Evolutionary conservation across 768 basidiomycete genomes (phyloP), one percentile per base, ranked within the genome.

Genomic region (Trametes cinnabarina): DNA sequence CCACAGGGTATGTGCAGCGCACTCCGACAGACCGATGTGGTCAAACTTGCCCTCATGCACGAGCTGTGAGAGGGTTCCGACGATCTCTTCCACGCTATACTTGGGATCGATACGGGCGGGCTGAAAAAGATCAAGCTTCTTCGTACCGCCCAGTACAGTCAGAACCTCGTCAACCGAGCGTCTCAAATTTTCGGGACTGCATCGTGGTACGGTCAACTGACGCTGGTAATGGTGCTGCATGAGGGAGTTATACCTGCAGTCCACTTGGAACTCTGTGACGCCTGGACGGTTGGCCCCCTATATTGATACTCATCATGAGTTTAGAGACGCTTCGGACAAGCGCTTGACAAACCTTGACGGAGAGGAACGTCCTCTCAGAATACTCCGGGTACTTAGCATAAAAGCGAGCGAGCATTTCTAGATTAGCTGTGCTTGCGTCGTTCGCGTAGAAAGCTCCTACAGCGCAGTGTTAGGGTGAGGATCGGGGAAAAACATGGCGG

Each of bases 101-200:
- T 68, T 74, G 4, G 66, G 64, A 39, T 83, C 81, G 28, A 80
- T 68, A 4, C 82, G 74, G 2, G 82, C 79, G 20, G 73, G 71
- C 66, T 86, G 71, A 69, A 81, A 89, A 3, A 88, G 68, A 67
- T 89, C 87, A 55, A 86, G 65, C 57, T 73, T 77, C 70, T 82
- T 83, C 52, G 72, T 78, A 15, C 77, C 77, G 0, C 80, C 76
- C 1, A 86, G 73, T 9, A 74, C 73, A 4, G 67, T 68, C 42
- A 76, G 71, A 64, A 79, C 73, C 19, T 71, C 66, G 22, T 74
- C 68, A n/a, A 85, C 72, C 47, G 82, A 80, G 15, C 72, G 65
- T 8, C 77, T 68, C 8, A 85, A 64, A 58, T 75, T 76, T 42
- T 78, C 80, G 8, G 52, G 22, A 20, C 30, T 23, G 8, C 12